These are phyloP conservation scores for Fusarium nanum DNA, from an alignment of 2,329 filamentous ascomycete species.

Conservation along the genomic window DNA sequence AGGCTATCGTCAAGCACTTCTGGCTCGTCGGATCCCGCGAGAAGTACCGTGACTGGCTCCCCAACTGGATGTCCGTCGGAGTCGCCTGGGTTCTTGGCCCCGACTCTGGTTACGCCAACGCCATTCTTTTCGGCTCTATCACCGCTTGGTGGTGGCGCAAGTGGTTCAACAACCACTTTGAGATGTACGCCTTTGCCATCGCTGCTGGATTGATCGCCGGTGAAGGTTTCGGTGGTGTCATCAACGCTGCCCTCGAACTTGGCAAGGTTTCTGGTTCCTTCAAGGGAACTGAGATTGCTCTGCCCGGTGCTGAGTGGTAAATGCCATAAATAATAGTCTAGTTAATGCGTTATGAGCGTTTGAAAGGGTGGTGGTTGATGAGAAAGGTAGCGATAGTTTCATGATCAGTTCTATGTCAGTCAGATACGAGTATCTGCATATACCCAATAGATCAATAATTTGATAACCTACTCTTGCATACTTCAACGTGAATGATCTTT, in stretches of 20 bases:
- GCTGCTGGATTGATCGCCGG: conserved; percentile 72
- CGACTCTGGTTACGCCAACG: conserved; percentile 65
- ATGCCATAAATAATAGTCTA: neutral
- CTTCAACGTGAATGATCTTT: rapidly evolving
- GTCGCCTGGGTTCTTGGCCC: conserved; percentile 69
- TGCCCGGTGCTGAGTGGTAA: conserved; percentile 32
- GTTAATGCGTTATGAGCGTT: conserved; percentile 23
- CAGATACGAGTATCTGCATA: conserved; percentile 2
- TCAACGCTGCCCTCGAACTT: conserved; percentile 63
- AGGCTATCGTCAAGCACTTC: conserved; percentile 66
- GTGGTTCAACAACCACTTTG: conserved; percentile 61
- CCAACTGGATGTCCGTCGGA: conserved; percentile 72
- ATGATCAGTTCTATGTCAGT: neutral
- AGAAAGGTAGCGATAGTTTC: conserved; percentile 3
- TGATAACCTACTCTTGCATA: neutral
- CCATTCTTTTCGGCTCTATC: conserved; percentile 67
- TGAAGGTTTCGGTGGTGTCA: conserved; percentile 71
- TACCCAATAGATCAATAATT: conserved; percentile 10
- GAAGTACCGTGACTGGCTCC: conserved; percentile 68
- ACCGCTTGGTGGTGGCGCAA: conserved; percentile 66
- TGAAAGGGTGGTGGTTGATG: neutral
- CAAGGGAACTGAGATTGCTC: conserved; percentile 36
- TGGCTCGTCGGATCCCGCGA: conserved; percentile 63
- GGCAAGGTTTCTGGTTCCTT: conserved; percentile 48
- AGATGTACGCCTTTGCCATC: conserved; percentile 67